Conservation (phyloP, 495 filamentous ascomycete genomes). For the Penicillium bialowiezense region DNA sequence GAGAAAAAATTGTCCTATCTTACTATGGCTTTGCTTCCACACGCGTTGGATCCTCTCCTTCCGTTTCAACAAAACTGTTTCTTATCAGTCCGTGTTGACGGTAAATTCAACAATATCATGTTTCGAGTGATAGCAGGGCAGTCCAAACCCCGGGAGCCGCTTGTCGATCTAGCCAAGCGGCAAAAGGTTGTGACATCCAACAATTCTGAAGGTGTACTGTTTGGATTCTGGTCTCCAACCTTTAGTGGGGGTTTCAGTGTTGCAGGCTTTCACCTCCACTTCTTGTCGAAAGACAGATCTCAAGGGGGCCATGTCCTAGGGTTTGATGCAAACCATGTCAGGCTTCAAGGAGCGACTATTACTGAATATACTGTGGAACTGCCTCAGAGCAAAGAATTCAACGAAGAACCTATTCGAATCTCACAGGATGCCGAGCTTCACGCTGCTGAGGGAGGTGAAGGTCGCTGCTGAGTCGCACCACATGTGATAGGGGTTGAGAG, state of each 20-base stretch:
- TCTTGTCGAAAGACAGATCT: conserved; percentile 41
- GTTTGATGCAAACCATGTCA: conserved; percentile 35
- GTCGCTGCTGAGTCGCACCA: too few species aligned
- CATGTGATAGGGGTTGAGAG: too few species aligned
- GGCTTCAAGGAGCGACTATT: conserved; percentile 28
- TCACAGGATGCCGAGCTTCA: background rate
- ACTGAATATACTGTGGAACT: conserved; percentile 35
- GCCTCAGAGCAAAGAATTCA: conserved; percentile 41
- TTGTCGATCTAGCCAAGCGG: conserved; percentile 37
- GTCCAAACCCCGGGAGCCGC: conserved; percentile 27
- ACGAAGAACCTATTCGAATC: background rate
- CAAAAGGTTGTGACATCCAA: conserved; percentile 37
- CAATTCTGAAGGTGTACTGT: conserved; percentile 37
- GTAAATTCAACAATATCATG: background rate
- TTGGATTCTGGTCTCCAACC: conserved; percentile 48
- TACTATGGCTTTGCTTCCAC: background rate
- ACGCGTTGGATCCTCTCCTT: conserved; percentile 11
- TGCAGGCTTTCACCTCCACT: conserved; percentile 51
- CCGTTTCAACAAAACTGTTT: conserved; percentile 13
- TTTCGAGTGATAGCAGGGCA: conserved; percentile 10
- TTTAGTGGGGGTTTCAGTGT: conserved; percentile 49
- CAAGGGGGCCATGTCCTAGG: conserved; percentile 49
- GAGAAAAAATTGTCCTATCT: background rate
- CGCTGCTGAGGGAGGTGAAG: background rate
- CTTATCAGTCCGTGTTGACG: conserved; percentile 9